Evolutionary conservation across 2,329 filamentous ascomycete genomes (phyloP), one percentile per base, ranked within the genome.

Genomic region (Thielaviopsis musarum): DNA sequence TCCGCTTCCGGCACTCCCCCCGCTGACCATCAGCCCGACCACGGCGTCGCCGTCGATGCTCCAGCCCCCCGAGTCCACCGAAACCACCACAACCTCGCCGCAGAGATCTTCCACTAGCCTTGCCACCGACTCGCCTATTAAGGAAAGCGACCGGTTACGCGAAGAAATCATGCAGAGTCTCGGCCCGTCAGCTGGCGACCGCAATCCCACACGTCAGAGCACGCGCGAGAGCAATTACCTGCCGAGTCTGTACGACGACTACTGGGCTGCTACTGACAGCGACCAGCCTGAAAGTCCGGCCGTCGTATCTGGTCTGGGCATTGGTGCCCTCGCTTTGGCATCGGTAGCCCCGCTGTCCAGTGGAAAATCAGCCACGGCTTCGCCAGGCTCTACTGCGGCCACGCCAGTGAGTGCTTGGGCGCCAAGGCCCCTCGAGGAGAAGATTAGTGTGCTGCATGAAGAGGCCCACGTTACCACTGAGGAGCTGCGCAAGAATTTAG

Each of bases 81-180:
- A 34, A 30, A 34, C 55, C n/a, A 41, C 54, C 34, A 17, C 61
- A 17, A 54, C 52, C 49, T 59, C 56, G 22, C 51, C 48, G 12
- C 55, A 48, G 24, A 51, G 49, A 48, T 56, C 59, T 17, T 55
- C 61, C 45, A 30, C 59, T 9, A 60, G 49, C 55, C 56, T 58
- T 49, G 41, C 21, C 30, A 62, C 75, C 10, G 75, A 75, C 7
- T 76, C 77, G 0, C 76, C 81, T 30, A 74, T 83, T 61, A 80
- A 84, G 64, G 85, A 89, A 65, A 89, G 80, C 65, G 87, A 91
- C 64, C 75, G 79, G 59, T 69, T 91, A 54, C 77, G 82, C 28
- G 84, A 88, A 61, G 87, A 91, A 65, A 91, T 91, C 59, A 81
- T 88, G 58, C 81, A 80, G 61, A 86, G 82, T 51, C 73, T 91